A percentile compares a stretch with the other conserved stretches of the same genome.
Conservation (phyloP, 2,329 filamentous ascomycete species). For the Endoconidiophora laricicola region DNA sequence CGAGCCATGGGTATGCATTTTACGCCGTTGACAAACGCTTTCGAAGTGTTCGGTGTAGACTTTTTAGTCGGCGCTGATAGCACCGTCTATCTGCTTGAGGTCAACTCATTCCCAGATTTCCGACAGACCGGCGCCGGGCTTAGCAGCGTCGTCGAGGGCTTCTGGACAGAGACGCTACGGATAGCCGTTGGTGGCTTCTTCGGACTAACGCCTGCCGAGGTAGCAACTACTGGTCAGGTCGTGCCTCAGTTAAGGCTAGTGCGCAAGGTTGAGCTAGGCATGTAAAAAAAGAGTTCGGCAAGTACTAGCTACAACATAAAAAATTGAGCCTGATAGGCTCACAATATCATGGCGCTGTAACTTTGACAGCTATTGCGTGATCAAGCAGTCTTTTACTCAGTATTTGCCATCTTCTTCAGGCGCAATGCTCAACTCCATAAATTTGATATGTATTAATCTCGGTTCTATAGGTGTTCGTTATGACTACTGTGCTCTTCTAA, state of each 20-base stretch:
- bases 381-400: too few relatives aligned
- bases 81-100: constrained; percentile 62
- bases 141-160: constrained; percentile 50
- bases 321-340: too few relatives aligned
- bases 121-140: constrained; percentile 69
- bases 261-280: constrained; percentile 31
- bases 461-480: too few relatives aligned
- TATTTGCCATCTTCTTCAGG: too few relatives aligned
- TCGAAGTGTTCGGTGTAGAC: constrained; percentile 84
- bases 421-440: too few relatives aligned
- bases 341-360: too few relatives aligned
- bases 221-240: constrained; percentile 10
- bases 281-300: constrained; percentile 22
- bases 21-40: constrained; percentile 72
- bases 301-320: too few relatives aligned
- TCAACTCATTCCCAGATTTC: constrained; percentile 95
- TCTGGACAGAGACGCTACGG: constrained; percentile 61
- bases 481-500: too few relatives aligned
- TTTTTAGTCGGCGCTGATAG: constrained; percentile 60
- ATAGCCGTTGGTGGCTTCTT: constrained; percentile 56
- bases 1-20: constrained; percentile 78
- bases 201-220: constrained; percentile 17
- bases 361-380: too few relatives aligned
- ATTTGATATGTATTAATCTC: too few relatives aligned
- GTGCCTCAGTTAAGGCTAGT: constrained; percentile 32